These are phyloP conservation scores for Boletus smithii DNA, from an alignment of 1,284 basidiomycete genomes.

Conservation along the genomic window DNA sequence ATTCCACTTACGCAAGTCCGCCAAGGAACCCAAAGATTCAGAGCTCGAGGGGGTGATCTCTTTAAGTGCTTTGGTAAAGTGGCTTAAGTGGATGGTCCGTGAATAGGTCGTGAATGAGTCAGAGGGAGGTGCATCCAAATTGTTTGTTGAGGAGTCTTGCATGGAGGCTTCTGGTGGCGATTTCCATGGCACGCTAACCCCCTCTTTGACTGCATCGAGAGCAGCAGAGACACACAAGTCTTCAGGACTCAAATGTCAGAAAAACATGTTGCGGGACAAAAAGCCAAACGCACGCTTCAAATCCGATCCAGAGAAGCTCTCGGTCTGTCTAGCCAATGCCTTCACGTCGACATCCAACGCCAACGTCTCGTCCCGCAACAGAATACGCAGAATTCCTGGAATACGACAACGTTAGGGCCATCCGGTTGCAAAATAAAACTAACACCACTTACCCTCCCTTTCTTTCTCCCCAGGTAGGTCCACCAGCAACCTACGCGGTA, in stretches of 20 bases:
- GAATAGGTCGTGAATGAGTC: constrained; percentile 3
- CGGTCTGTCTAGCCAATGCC: constrained; percentile 69
- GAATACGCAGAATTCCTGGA: constrained; percentile 78
- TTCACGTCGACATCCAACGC: constrained; percentile 64
- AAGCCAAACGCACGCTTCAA: constrained; percentile 70
- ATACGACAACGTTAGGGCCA: neutral
- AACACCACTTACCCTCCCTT: constrained; percentile 59
- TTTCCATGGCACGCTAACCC: constrained; percentile 73
- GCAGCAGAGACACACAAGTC: constrained; percentile 89
- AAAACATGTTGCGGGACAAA: constrained; percentile 1
- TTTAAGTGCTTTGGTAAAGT: constrained; percentile 78
- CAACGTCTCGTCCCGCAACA: constrained; percentile 75
- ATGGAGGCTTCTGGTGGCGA: constrained; percentile 18
- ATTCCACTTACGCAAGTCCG: constrained; percentile 87
- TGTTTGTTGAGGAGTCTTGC: constrained; percentile 5
- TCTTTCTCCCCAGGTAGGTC: constrained; percentile 83
- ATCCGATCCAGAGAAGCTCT: constrained; percentile 90
- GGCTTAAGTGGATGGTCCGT: constrained; percentile 53
- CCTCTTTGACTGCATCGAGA: constrained; percentile 84
- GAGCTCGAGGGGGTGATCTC: constrained; percentile 87
- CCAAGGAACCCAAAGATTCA: constrained; percentile 74
- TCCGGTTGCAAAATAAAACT: constrained; percentile 7
- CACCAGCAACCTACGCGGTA: constrained; percentile 80
- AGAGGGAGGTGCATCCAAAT: constrained; percentile 9
- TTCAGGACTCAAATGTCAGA: constrained; percentile 34